Percentiles rank a stretch among this genome's conserved stretches.
These are phyloP conservation scores for Parachaetomium inaequale DNA, from an alignment of 495 filamentous ascomycete genomes.

Conservation along the genomic window DNA sequence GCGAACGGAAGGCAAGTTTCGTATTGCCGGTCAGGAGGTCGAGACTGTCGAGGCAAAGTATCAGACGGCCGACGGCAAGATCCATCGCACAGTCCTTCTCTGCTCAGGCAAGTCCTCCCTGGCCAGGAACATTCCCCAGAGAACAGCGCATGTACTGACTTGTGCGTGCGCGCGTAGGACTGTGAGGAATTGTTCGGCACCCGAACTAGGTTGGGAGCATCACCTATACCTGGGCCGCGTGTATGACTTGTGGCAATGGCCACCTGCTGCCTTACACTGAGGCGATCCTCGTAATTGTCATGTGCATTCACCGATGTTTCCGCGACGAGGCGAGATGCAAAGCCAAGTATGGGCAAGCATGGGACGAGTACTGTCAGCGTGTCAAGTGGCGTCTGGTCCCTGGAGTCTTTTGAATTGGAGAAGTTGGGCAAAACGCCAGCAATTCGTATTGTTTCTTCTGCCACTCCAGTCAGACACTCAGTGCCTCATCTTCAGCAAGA, in stretches of 20 bases:
- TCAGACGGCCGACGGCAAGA: background rate
- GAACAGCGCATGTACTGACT: background rate
- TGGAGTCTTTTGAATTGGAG: background rate
- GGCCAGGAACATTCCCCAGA: background rate
- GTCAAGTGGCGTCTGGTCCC: background rate
- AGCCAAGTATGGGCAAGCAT: background rate
- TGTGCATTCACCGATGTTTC: background rate
- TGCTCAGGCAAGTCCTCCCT: background rate
- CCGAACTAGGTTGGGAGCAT: background rate
- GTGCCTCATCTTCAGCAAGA: background rate
- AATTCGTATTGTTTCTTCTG: background rate
- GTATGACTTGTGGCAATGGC: background rate
- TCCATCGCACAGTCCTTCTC: background rate
- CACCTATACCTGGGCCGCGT: background rate
- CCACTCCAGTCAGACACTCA: background rate
- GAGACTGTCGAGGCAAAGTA: background rate
- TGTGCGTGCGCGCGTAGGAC: background rate
- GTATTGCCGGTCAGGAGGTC: background rate
- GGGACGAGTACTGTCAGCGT: background rate
- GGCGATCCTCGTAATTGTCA: background rate
- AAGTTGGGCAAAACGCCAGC: background rate
- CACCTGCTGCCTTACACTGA: background rate
- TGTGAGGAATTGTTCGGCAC: background rate
- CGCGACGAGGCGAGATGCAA: constrained; percentile 1
- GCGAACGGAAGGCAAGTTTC: background rate